Evolutionary conservation across 2,329 filamentous ascomycete genomes (phyloP).

Genomic region (Didymella pomorum): DNA sequence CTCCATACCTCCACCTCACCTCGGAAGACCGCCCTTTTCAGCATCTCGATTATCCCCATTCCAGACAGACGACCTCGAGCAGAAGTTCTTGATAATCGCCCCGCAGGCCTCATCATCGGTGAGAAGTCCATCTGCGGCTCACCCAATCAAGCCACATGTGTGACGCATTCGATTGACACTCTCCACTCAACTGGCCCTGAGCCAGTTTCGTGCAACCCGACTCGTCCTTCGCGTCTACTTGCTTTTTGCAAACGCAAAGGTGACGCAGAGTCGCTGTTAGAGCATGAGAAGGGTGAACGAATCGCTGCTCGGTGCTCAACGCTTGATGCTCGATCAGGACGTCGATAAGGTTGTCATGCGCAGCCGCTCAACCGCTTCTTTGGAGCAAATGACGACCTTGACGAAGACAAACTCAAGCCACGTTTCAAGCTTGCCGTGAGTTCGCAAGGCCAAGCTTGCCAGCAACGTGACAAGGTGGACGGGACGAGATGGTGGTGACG

Average conservation of each 20-base stretch:
- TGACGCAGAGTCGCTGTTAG: constrained; percentile 1
- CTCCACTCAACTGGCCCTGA: background rate
- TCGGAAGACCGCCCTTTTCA: background rate
- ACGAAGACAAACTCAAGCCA: background rate
- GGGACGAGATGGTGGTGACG: constrained; percentile 4
- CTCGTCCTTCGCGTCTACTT: constrained; percentile 8
- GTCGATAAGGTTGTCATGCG: constrained; percentile 5
- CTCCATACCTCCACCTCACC: constrained; percentile 1
- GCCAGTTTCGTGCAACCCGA: constrained; percentile 1
- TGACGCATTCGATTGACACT: constrained; percentile 13
- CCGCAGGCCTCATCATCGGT: background rate
- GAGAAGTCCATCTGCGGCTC: background rate
- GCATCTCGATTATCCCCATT: constrained; percentile 1
- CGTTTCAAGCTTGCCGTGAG: constrained; percentile 8
- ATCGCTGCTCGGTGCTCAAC: background rate
- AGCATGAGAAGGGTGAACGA: background rate
- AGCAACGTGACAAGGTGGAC: background rate
- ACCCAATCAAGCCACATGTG: constrained; percentile 7
- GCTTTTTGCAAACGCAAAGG: constrained; percentile 1
- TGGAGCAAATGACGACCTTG: constrained; percentile 5
- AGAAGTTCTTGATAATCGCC: constrained; percentile 5
- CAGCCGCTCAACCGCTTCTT: background rate
- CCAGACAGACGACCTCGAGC: background rate
- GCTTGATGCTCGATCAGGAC: background rate
- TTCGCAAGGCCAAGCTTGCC: background rate